phyloP scores from a whole-genome alignment of 768 basidiomycete species.

The Chiua virens region DNA sequence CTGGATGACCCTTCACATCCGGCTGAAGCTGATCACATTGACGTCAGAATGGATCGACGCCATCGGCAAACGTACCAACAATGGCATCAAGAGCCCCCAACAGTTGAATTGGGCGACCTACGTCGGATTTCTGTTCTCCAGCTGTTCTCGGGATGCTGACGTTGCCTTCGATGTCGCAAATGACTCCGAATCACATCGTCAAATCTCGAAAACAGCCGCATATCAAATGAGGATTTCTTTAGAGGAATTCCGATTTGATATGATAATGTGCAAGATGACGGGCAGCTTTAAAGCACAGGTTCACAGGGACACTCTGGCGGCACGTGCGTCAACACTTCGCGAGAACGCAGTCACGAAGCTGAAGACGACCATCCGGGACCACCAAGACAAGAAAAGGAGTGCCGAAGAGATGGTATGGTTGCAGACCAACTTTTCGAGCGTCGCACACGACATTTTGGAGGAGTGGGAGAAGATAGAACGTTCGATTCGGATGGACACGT shows the following conservation, averaged over 20 bases:
- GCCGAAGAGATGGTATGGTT: conserved; percentile 40
- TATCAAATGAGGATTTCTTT: conserved; percentile 45
- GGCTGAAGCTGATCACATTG: conserved; percentile 50
- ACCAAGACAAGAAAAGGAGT: conserved; percentile 26
- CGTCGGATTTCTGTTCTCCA: conserved; percentile 43
- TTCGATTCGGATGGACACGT: conserved; percentile 41
- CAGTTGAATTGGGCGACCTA: conserved; percentile 50
- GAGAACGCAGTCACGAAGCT: conserved; percentile 6
- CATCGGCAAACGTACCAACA: conserved; percentile 19
- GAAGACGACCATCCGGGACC: not conserved
- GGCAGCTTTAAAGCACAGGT: conserved; percentile 15
- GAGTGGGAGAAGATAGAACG: conserved; percentile 48
- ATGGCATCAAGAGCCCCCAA: conserved; percentile 19
- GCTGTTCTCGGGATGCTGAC: conserved; percentile 46
- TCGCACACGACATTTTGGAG: conserved; percentile 38
- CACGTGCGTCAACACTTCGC: conserved; percentile 15
- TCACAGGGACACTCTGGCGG: conserved; percentile 19
- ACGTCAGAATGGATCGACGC: conserved; percentile 41
- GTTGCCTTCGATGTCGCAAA: conserved; percentile 48
- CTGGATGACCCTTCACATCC: conserved; percentile 52
- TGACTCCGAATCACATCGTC: conserved; percentile 52
- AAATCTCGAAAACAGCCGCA: conserved; percentile 46
- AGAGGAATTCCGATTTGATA: conserved; percentile 51
- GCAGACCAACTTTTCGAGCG: conserved; percentile 37
- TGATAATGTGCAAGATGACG: conserved; percentile 32